These are phyloP conservation scores for Comarum palustre DNA, from an alignment of 306 rosid genomes.

Conservation along the genomic window DNA sequence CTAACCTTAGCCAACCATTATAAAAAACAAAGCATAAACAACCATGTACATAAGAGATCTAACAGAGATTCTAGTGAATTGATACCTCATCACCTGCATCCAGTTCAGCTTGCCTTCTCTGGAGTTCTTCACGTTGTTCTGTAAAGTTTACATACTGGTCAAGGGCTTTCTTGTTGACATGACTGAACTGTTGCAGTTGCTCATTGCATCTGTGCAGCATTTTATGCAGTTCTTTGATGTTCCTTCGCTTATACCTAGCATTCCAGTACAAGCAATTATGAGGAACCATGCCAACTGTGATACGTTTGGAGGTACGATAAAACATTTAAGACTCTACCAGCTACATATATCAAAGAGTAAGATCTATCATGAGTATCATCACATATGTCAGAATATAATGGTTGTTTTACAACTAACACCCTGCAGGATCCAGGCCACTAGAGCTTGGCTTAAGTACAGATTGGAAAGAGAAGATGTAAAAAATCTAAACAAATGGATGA, in stretches of 20 bases:
- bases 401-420: conserved; percentile 1
- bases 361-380: not conserved
- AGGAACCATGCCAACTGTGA: conserved; percentile 1
- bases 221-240: conserved; percentile 72
- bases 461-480: not conserved
- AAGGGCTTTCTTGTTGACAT: conserved; percentile 94
- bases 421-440: not conserved
- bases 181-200: conserved; percentile 86
- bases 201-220: conserved; percentile 89
- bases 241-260: conserved; percentile 74
- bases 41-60: not conserved
- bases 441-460: not conserved
- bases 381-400: not conserved
- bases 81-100: conserved; percentile 92
- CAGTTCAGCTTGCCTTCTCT: conserved; percentile 92
- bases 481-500: not conserved
- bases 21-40: not conserved
- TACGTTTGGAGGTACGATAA: not conserved
- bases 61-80: not conserved
- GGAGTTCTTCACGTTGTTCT: conserved; percentile 96
- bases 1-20: not conserved
- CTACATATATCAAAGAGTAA: not conserved
- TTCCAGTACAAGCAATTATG: conserved; percentile 22
- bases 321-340: not conserved
- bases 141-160: conserved; percentile 94